phyloP scores from a whole-genome alignment of 169 alveolate species.

The Fabrea salina region DNA sequence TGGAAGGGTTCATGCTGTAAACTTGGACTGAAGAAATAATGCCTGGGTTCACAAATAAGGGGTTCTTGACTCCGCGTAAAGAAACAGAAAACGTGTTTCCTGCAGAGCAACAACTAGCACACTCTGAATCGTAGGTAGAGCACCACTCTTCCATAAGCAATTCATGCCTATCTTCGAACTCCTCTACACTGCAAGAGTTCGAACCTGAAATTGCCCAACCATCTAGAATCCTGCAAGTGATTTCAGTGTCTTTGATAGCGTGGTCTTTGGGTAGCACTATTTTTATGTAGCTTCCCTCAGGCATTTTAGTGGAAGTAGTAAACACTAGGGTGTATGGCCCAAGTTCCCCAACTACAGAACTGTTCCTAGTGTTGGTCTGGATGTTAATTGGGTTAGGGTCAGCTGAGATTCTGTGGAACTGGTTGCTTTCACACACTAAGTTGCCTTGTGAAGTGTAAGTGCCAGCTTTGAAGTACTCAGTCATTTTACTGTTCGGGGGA shows the following conservation, averaged over 20 bases:
- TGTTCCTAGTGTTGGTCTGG: background rate
- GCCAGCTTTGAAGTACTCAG: background rate
- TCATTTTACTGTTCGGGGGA: conserved; percentile 8
- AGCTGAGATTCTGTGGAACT: background rate
- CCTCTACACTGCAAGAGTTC: background rate
- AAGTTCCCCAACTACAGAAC: background rate
- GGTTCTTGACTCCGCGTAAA: background rate
- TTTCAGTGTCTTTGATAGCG: background rate
- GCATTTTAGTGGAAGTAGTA: background rate
- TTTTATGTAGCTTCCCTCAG: background rate
- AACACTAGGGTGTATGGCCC: background rate
- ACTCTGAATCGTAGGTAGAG: background rate
- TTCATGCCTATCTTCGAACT: background rate
- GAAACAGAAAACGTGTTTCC: background rate
- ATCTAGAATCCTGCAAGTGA: background rate
- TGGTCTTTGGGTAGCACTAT: background rate
- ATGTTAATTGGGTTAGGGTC: background rate
- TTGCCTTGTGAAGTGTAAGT: background rate
- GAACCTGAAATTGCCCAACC: background rate
- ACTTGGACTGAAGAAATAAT: background rate
- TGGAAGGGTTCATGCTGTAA: background rate
- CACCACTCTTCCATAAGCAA: background rate
- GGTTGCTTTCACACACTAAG: background rate
- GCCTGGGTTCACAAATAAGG: background rate
- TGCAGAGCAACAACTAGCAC: background rate